Evolutionary conservation across 805 yeast genomes (phyloP), one percentile per base, ranked within the genome.

Genomic region (Dipodascopsis uninucleata): DNA sequence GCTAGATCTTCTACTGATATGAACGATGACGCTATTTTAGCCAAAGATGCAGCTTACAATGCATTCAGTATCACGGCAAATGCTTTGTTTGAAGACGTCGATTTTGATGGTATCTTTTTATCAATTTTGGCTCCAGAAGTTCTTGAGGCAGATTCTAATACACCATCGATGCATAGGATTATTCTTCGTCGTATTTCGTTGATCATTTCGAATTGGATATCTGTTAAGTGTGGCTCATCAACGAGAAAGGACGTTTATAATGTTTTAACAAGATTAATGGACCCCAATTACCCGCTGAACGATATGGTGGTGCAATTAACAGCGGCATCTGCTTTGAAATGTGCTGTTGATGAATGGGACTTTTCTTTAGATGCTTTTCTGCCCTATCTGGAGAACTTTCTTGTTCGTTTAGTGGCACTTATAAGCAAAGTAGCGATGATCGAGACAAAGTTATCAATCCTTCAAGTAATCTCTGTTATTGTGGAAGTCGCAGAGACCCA

Each of bases 271-370:
- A 63, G 64, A 31, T 65, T 80, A n/a, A 61, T 87, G 52, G 61
- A 69, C 41, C 65, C 72, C 9, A 52, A 69, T 2, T 70, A 72
- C 28, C 65, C 71, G 25, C 62, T 70, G 22, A 76, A 80, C 53
- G 97, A 93, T 61, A 71, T 74, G 43, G 95, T 90, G n/a, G 95
- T 93, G 1, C 75, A 74, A 55, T 61, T 93, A 18, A 78, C 94
- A 0, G 81, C 93, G 0, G 71, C 82, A 12, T 82, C 81, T 57
- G 78, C 90, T 0, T 65, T 89, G 17, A 74, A 79, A 47, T 72
- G 77, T 23, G 71, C 85, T 38, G 70, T 90, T 25, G 89, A 86
- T 49, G 96, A 88, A 58, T 86, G 94, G 85, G 89, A 85, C 49
- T 89, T 90, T 62, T 72, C 78, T 29, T 81, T 85, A 48, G 69